These are phyloP conservation scores for Candida chilensis DNA, from an alignment of 805 yeast genomes.

Conservation along the genomic window DNA sequence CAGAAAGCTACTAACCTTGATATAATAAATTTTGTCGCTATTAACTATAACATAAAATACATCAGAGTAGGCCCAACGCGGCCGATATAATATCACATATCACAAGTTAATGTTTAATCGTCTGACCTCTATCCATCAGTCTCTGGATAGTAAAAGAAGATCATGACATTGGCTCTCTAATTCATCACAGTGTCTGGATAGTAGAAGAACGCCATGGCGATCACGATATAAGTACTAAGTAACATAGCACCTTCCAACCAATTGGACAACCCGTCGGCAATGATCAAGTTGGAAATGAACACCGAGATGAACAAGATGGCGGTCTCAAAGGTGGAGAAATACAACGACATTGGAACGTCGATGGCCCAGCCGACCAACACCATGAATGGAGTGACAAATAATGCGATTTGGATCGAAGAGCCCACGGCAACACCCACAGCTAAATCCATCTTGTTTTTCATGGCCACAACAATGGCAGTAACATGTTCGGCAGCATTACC, in stretches of 20 bases:
- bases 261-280: conserved; percentile 90
- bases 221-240: conserved; percentile 74
- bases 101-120: no score
- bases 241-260: conserved; percentile 97
- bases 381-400: conserved; percentile 92
- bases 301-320: conserved; percentile 86
- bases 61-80: no score
- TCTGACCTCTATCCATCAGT: no score
- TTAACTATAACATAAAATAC: no score
- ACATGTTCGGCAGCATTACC: conserved; percentile 99
- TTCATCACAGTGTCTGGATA: conserved; percentile 85
- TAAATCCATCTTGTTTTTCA: conserved; percentile 94
- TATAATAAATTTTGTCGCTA: no score
- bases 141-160: no score
- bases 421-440: conserved; percentile 98
- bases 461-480: conserved; percentile 91
- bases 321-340: conserved; percentile 89
- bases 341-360: conserved; percentile 86
- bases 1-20: no score
- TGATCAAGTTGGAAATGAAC: conserved; percentile 76
- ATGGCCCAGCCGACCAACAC: conserved; percentile 91
- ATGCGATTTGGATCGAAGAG: conserved; percentile 88
- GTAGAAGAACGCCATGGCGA: conserved; percentile 84
- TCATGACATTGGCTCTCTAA: no score
- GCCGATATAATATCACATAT: no score